Conservation (phyloP, 1,139 yeast genomes). For the Scheffersomyces illinoinensis region DNA sequence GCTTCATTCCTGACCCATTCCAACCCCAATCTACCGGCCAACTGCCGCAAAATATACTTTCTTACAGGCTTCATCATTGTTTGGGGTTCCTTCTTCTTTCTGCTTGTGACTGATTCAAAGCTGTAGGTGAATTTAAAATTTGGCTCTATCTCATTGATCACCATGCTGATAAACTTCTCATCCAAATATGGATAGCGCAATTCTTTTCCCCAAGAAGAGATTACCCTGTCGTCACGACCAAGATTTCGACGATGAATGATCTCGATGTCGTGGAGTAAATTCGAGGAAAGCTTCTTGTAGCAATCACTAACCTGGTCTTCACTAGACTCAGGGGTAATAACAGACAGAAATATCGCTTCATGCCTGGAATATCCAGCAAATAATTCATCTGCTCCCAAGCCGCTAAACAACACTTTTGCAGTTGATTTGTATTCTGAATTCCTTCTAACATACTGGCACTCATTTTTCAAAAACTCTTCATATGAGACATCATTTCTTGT, state of each 20-base stretch:
- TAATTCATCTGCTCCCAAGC: constrained; percentile 95
- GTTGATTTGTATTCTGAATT: constrained; percentile 40
- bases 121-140: constrained; percentile 44
- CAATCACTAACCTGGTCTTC: constrained; percentile 16
- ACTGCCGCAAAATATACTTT: constrained; percentile 61
- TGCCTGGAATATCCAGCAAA: constrained; percentile 93
- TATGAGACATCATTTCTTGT: constrained; percentile 11
- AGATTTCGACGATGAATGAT: constrained; percentile 77
- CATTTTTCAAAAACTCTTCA: constrained; percentile 22
- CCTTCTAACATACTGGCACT: constrained; percentile 7
- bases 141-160: constrained; percentile 50
- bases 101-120: constrained; percentile 31
- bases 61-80: constrained; percentile 38
- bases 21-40: constrained; percentile 58
- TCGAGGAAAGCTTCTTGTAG: constrained; percentile 36
- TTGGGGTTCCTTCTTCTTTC: constrained; percentile 27
- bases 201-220: constrained; percentile 86
- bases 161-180: constrained; percentile 55
- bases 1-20: constrained; percentile 66
- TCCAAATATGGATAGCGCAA: constrained; percentile 87
- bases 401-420: constrained; percentile 78
- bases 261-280: constrained; percentile 67
- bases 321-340: constrained; percentile 14
- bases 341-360: constrained; percentile 44
- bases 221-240: constrained; percentile 89